A percentile compares a stretch with the other conserved stretches of the same genome.
phyloP scores from a whole-genome alignment of 2,329 filamentous ascomycete genomes.

The Fusarium stilboides region DNA sequence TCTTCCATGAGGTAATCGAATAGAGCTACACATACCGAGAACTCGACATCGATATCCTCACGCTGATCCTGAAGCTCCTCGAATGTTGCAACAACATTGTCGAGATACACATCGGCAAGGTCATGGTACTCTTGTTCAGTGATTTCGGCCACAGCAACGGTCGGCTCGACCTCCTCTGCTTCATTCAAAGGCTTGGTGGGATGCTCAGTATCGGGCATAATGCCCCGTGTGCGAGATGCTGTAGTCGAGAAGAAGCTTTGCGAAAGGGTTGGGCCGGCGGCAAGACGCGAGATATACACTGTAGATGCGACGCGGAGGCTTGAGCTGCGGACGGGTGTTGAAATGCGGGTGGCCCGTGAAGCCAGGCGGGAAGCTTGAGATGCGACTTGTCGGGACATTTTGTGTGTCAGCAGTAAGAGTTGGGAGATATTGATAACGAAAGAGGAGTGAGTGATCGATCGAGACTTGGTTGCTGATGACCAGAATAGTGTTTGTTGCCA shows the following conservation, averaged over 20 bases:
- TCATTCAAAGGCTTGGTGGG: slow-evolving; percentile 63
- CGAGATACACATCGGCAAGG: slow-evolving; percentile 82
- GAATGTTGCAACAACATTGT: slow-evolving; percentile 68
- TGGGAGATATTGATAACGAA: not conserved
- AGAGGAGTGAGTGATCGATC: not conserved
- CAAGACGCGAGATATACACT: slow-evolving; percentile 8
- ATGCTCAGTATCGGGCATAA: slow-evolving; percentile 72
- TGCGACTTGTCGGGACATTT: slow-evolving; percentile 55
- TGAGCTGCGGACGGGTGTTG: slow-evolving; percentile 43
- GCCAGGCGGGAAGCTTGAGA: slow-evolving; percentile 58
- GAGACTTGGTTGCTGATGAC: not conserved
- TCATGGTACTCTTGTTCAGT: slow-evolving; percentile 82
- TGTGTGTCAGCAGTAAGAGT: slow-evolving; percentile 14
- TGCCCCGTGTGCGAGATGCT: slow-evolving; percentile 59
- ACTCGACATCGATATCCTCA: slow-evolving; percentile 90
- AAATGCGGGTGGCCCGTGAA: slow-evolving; percentile 53
- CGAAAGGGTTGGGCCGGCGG: slow-evolving; percentile 28
- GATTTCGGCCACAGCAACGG: slow-evolving; percentile 72
- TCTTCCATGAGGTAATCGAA: not conserved
- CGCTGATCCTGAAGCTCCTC: slow-evolving; percentile 82
- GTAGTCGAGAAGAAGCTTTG: slow-evolving; percentile 54
- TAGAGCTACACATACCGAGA: slow-evolving; percentile 73
- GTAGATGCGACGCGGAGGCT: slow-evolving; percentile 39
- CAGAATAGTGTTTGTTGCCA: slow-evolving; percentile 2
- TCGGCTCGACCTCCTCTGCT: slow-evolving; percentile 54